Evolutionary conservation across 179 eudicot species (phyloP), one percentile per base, ranked within the genome.

Genomic region (Silene coronaria): DNA sequence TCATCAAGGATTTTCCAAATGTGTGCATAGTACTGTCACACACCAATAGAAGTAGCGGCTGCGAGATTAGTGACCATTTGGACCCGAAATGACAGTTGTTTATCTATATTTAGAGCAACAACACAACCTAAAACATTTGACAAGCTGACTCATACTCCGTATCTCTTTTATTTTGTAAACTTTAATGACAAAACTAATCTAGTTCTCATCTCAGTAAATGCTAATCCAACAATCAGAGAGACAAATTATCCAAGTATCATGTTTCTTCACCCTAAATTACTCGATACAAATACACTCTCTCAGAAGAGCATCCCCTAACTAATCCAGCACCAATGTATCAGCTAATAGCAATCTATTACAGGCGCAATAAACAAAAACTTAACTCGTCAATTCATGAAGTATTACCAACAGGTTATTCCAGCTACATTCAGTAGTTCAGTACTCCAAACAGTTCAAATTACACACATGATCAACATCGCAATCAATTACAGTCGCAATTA

Each of bases 51-150:
- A 51, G n/a, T 51, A 51, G 58, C 6, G 10, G 19, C n/a, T 6
- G n/a, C 21, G 59, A 55, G 22, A n/a, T n/a, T 55, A 55, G 19
- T 55, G 59, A 55, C 59, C 59, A 55, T 55, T 55, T 55, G 59
- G 19, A 55, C 21, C 21, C 59, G 7, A 55, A 17, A 55, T 55
- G 55, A 55, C 59, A 55, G 22, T 22, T 55, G 13, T n/a, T 17
- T 55, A 55, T 17, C 59, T 55, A 5, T 17, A 55, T 17, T n/a
- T 17, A 55, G 59, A 55, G 59, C 59, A 55, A 55, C 59, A 55
- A 55, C 59, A 55, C 59, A 55, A 17, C 59, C 59, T 55, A 55
- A n/a, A 55, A 55, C 59, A n/a, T 55, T 55, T n/a, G 59, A n/a
- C 59, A 55, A 55, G 21, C 59, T n/a, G 21, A 55, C 59, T 55